phyloP scores from a whole-genome alignment of 257 asterid species.

The Petunia secreta region DNA sequence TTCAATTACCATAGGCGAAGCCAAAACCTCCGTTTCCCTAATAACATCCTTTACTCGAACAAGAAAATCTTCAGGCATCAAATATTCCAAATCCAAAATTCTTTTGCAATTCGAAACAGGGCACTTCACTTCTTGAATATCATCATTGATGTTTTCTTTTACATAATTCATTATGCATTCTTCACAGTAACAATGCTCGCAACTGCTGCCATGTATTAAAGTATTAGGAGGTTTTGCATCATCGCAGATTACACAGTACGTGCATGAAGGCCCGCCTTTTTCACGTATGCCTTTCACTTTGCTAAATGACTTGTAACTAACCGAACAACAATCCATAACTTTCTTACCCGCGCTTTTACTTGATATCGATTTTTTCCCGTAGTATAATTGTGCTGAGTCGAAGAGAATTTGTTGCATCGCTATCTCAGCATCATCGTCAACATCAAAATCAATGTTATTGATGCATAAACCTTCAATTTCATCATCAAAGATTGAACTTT shows the following conservation, averaged over 20 bases:
- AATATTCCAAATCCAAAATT: background rate
- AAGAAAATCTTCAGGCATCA: background rate
- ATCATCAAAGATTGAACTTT: too few species aligned
- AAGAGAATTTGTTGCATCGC: background rate
- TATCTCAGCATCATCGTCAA: background rate
- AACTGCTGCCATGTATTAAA: background rate
- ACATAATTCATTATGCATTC: constrained; percentile 19
- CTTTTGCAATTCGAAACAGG: constrained; percentile 23
- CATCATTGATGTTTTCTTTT: background rate
- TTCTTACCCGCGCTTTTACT: background rate
- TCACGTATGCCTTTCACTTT: background rate
- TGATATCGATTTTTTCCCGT: background rate
- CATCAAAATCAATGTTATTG: too few species aligned
- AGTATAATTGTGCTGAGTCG: background rate
- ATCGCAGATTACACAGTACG: constrained; percentile 23
- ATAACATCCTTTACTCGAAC: accelerated
- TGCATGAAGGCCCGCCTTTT: constrained; percentile 10
- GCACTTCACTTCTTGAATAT: background rate
- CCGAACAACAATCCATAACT: background rate
- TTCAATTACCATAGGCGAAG: background rate
- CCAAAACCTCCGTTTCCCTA: background rate
- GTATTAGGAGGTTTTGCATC: constrained; percentile 9
- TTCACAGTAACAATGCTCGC: constrained; percentile 17
- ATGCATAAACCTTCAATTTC: too few species aligned
- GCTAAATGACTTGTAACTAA: background rate